Conservation (phyloP, 495 filamentous ascomycete species). For the Tuber indicum region DNA sequence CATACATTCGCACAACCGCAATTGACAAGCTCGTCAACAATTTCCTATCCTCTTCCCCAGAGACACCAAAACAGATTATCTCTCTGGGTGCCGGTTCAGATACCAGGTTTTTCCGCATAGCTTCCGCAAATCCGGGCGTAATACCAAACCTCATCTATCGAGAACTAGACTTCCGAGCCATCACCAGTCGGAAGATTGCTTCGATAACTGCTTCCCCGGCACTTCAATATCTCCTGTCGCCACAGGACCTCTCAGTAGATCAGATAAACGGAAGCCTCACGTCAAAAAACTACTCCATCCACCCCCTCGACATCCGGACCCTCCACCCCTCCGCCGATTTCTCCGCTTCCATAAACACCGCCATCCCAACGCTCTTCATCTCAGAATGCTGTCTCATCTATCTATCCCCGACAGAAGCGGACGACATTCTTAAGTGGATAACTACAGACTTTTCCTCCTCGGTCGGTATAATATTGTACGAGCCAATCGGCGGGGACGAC, state of each 20-base stretch:
- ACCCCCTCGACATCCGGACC: slow-evolving; percentile 72
- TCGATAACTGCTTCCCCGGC: slow-evolving; percentile 13
- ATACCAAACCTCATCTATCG: slow-evolving; percentile 62
- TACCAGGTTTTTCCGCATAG: slow-evolving; percentile 72
- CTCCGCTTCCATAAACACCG: slow-evolving; percentile 47
- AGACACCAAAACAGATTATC: slow-evolving; percentile 69
- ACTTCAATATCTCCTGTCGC: slow-evolving; percentile 41
- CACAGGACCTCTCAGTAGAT: slow-evolving; percentile 9
- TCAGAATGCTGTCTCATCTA: slow-evolving; percentile 96
- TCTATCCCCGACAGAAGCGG: slow-evolving; percentile 57
- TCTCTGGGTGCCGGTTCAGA: slow-evolving; percentile 93
- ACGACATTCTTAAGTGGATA: slow-evolving; percentile 62
- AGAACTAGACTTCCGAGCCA: slow-evolving; percentile 82
- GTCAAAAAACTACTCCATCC: slow-evolving; percentile 57
- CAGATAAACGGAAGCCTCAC: slow-evolving; percentile 38
- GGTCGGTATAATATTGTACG: slow-evolving; percentile 71
- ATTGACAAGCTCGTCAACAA: slow-evolving; percentile 70
- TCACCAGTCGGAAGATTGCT: slow-evolving; percentile 59
- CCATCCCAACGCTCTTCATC: slow-evolving; percentile 70
- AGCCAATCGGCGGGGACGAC: slow-evolving; percentile 76
- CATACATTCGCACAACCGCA: slow-evolving; percentile 84
- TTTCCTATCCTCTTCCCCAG: slow-evolving; percentile 54
- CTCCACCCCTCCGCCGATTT: slow-evolving; percentile 44
- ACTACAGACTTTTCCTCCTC: slow-evolving; percentile 49
- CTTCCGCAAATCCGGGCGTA: slow-evolving; percentile 41